These are phyloP conservation scores for Jasminum sambac DNA, from an alignment of 257 asterid species.

Conservation along the genomic window DNA sequence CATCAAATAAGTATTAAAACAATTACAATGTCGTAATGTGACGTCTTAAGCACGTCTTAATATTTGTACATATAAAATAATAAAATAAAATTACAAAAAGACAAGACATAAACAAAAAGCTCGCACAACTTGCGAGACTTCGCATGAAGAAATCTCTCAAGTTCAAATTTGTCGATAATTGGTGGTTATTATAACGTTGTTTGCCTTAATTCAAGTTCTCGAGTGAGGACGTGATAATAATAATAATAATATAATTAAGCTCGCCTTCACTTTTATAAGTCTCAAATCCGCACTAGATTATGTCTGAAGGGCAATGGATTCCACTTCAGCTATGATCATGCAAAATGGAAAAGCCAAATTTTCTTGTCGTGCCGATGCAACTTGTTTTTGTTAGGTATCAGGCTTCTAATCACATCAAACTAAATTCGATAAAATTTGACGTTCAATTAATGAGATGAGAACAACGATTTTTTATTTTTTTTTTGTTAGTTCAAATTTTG, in stretches of 20 bases:
- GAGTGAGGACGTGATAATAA: background rate
- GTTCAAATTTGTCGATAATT: background rate
- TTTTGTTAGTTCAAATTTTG: too few relatives aligned
- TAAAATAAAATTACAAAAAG: too few relatives aligned
- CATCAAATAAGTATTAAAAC: too few relatives aligned
- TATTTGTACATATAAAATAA: too few relatives aligned
- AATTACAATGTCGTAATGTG: too few relatives aligned
- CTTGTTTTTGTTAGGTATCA: conserved; percentile 10
- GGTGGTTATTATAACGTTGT: too few relatives aligned
- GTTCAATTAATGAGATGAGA: too few relatives aligned
- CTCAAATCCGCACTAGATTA: conserved; percentile 1
- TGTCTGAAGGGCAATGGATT: conserved; percentile 12
- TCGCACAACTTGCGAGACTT: background rate
- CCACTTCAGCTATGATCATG: conserved; percentile 3
- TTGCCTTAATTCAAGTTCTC: background rate
- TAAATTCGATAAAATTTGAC: too few relatives aligned
- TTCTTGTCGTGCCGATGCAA: background rate
- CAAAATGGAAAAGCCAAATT: background rate
- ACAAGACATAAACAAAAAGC: too few relatives aligned
- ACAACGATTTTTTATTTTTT: too few relatives aligned
- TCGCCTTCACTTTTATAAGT: background rate
- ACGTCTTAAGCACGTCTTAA: too few relatives aligned
- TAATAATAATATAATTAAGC: background rate
- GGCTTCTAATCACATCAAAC: background rate
- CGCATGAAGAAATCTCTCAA: background rate